These are phyloP conservation scores for Hanseniaspora jakobsenii DNA, from an alignment of 805 yeast genomes.

Conservation along the genomic window DNA sequence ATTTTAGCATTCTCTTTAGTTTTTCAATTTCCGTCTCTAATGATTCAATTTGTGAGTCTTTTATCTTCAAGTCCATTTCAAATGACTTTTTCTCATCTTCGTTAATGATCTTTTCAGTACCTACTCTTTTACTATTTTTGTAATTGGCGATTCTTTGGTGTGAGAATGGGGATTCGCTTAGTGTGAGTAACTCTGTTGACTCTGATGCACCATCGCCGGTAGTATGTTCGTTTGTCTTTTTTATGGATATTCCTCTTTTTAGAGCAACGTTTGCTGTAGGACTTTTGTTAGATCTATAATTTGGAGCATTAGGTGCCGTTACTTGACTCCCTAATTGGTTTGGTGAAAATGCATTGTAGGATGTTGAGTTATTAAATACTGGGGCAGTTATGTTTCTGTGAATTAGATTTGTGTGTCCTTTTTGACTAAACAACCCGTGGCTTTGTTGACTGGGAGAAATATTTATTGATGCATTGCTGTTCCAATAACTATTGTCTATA, in stretches of 20 bases:
- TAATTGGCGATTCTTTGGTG: neutral
- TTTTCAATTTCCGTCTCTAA: slow-evolving; percentile 36
- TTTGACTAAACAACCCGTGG: neutral
- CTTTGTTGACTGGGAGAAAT: slow-evolving; percentile 4
- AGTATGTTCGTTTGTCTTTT: no score
- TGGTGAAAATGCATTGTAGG: slow-evolving; percentile 8
- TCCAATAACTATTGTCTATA: slow-evolving; percentile 5
- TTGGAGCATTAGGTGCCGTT: neutral
- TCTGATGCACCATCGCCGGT: no score
- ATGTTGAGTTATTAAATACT: slow-evolving; percentile 11
- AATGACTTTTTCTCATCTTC: slow-evolving; percentile 29
- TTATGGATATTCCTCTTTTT: slow-evolving; percentile 11
- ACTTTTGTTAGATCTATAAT: slow-evolving; percentile 4
- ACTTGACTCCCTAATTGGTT: neutral
- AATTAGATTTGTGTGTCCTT: neutral
- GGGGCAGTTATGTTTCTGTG: slow-evolving; percentile 14
- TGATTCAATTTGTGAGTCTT: slow-evolving; percentile 39
- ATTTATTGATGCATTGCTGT: neutral
- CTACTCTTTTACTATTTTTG: slow-evolving; percentile 1
- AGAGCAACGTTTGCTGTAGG: neutral
- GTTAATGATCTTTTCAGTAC: no score
- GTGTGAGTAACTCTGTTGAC: no score
- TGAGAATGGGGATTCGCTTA: neutral
- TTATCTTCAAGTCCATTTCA: slow-evolving; percentile 42
- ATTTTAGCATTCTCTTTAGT: slow-evolving; percentile 28